Percentiles rank a stretch among this genome's conserved stretches.
Conservation (phyloP, 1,139 yeast species). For the Blastobotrys aristatus region DNA sequence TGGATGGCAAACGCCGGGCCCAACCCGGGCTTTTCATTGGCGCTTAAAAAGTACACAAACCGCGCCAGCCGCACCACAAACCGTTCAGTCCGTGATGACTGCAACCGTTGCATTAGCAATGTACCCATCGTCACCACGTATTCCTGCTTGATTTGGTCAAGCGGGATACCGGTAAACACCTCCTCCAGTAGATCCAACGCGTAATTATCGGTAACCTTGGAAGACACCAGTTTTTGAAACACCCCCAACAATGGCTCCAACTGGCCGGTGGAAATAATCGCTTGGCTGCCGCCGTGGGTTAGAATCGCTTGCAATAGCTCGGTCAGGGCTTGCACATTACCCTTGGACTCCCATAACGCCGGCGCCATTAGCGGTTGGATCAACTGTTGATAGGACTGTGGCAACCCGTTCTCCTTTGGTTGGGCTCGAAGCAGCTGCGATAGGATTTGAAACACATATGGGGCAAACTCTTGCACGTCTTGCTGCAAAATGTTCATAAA, state of each 20-base stretch:
- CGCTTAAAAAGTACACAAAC: constrained; percentile 61
- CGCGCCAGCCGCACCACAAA: constrained; percentile 55
- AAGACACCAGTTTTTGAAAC: constrained; percentile 88
- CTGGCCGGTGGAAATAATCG: constrained; percentile 32
- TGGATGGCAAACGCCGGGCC: constrained; percentile 51
- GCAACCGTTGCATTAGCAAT: constrained; percentile 72
- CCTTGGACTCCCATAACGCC: constrained; percentile 84
- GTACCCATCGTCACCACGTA: constrained; percentile 69
- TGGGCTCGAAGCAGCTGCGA: constrained; percentile 68
- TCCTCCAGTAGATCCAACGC: constrained; percentile 83
- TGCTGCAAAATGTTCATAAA: constrained; percentile 63
- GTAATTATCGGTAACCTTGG: constrained; percentile 69
- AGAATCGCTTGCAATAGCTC: constrained; percentile 71
- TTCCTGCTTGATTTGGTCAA: constrained; percentile 42
- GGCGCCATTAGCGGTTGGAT: constrained; percentile 84
- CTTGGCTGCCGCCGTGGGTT: constrained; percentile 50
- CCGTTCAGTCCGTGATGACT: constrained; percentile 75
- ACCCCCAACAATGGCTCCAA: constrained; percentile 86
- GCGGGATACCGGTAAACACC: constrained; percentile 56
- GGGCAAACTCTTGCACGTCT: constrained; percentile 91
- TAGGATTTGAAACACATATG: constrained; percentile 84
- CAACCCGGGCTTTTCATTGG: constrained; percentile 38
- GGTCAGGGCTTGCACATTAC: constrained; percentile 90
- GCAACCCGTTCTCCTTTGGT: constrained; percentile 48
- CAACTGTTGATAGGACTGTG: constrained; percentile 59